Percentiles rank a stretch among this genome's conserved stretches.
Conservation (phyloP, 2,329 filamentous ascomycete genomes). For the Cladosporium sp. region DNA sequence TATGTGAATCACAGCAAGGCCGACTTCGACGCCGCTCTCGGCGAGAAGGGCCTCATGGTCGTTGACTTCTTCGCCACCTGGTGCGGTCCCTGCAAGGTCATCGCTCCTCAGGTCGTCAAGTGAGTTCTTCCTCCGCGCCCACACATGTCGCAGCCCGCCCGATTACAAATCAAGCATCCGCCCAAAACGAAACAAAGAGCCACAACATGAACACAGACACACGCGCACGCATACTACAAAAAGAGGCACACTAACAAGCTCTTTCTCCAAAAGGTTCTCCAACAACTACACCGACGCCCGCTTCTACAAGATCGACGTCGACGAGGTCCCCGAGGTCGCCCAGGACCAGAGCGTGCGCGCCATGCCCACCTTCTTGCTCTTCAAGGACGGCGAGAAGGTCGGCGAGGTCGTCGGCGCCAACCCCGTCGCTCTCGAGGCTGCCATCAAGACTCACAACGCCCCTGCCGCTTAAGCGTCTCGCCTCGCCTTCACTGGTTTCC, state of each 20-base stretch:
- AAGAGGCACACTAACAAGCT: constrained; percentile 17
- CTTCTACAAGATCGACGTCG: constrained; percentile 92
- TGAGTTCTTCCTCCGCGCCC: constrained; percentile 21
- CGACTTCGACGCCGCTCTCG: constrained; percentile 59
- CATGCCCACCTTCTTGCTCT: constrained; percentile 90
- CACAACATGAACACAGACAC: background rate
- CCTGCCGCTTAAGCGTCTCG: background rate
- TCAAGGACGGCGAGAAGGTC: constrained; percentile 74
- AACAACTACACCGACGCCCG: constrained; percentile 60
- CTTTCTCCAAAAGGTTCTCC: constrained; percentile 56
- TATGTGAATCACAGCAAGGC: constrained; percentile 48
- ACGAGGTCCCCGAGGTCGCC: constrained; percentile 73
- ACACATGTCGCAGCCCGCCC: background rate
- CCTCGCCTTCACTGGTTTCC: background rate
- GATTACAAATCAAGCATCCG: constrained; percentile 11
- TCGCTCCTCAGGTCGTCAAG: constrained; percentile 73
- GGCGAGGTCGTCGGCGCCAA: constrained; percentile 78
- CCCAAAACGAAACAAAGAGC: background rate
- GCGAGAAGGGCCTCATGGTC: constrained; percentile 62
- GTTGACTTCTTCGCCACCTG: constrained; percentile 86
- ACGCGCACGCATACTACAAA: background rate
- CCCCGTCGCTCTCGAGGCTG: constrained; percentile 63
- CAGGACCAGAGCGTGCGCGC: constrained; percentile 78
- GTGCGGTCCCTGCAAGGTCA: constrained; percentile 95
- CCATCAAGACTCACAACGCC: constrained; percentile 44